Evolutionary conservation across 768 basidiomycete species (phyloP).

Genomic region (Hygrophoropsis aurantiaca): DNA sequence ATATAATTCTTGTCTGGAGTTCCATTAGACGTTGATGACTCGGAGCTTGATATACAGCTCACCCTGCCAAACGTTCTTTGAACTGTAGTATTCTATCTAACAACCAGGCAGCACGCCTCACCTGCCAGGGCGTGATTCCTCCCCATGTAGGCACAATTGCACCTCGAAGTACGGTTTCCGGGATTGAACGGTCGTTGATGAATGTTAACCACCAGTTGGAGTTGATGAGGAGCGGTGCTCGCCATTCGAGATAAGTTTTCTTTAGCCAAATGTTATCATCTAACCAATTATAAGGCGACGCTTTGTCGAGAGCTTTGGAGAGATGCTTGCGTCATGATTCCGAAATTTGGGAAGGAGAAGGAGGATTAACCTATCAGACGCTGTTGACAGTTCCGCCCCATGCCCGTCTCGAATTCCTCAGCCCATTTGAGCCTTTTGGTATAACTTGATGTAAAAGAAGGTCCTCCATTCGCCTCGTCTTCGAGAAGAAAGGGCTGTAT

Average conservation of each 20-base stretch:
- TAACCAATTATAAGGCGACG: conserved; percentile 90
- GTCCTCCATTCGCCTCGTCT: conserved; percentile 59
- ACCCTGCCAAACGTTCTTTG: conserved; percentile 66
- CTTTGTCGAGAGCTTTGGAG: conserved; percentile 68
- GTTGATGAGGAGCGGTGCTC: conserved; percentile 81
- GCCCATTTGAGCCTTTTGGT: conserved; percentile 58
- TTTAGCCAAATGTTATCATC: conserved; percentile 91
- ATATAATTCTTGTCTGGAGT: conserved; percentile 61
- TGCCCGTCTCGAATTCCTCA: conserved; percentile 66
- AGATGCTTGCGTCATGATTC: conserved; percentile 12
- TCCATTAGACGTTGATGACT: conserved; percentile 7
- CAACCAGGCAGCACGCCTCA: conserved; percentile 83
- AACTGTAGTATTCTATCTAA: conserved; percentile 70
- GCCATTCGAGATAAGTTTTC: conserved; percentile 86
- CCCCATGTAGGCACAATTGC: conserved; percentile 20
- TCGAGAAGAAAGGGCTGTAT: conserved; percentile 79
- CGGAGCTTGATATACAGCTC: conserved; percentile 22
- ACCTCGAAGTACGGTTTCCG: conserved; percentile 31
- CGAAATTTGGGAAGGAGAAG: too few relatives aligned
- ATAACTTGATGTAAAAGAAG: conserved; percentile 50
- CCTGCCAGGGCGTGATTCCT: conserved; percentile 77
- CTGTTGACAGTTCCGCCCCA: conserved; percentile 70
- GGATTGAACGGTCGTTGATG: conserved; percentile 68
- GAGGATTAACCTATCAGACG: conserved; percentile 62
- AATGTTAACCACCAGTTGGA: conserved; percentile 98